Evolutionary conservation across 371 early-diverging fungal species (phyloP), one percentile per base, ranked within the genome.

Genomic region (Mortierella sp.): DNA sequence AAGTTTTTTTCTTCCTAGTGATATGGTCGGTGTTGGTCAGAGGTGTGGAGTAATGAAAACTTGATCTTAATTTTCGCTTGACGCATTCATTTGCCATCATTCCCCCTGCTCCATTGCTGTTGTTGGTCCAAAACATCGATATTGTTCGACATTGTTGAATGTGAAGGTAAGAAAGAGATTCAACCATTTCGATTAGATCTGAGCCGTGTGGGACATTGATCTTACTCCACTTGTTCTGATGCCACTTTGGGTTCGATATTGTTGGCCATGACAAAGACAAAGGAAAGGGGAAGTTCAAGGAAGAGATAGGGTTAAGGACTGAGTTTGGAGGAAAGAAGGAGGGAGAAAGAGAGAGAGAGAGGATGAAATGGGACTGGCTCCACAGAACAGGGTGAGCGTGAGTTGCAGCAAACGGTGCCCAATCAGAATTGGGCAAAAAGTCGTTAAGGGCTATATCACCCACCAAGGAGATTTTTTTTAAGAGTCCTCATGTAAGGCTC

Each of bases 151-250:
- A 35, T 35, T 35, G 35, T 11, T 43, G 45, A 43, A 11, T 43
- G 45, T 43, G 45, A 11, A 43, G 45, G 18, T 43, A 3, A 3
- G 11, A 3, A 43, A 43, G n/a, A 43, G 45, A 49, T 49, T 49
- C 35, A 35, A 35, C 35, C 35, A 35, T 35, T 18, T 60, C 28
- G 6, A 37, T 60, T 60, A 16, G 30, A 18, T 60, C n/a, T 64
- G 40, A 43, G n/a, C n/a, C 28, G 2, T n/a, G 20, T 8, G 14
- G 24, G 30, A 35, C 35, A 35, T 37, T 54, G 14, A 24, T 45
- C 59, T 68, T 59, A 60, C 59, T 55, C 35, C 20, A 65, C 66
- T 12, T 55, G 66, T 14, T 65, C 66, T 18, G 67, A 26, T 20
- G 59, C 54, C 10, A 47, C 49, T 14, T 69, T 55, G 51, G 55